Evolutionary conservation across 2,329 filamentous ascomycete genomes (phyloP).

Genomic region (Arthroderma sp.): DNA sequence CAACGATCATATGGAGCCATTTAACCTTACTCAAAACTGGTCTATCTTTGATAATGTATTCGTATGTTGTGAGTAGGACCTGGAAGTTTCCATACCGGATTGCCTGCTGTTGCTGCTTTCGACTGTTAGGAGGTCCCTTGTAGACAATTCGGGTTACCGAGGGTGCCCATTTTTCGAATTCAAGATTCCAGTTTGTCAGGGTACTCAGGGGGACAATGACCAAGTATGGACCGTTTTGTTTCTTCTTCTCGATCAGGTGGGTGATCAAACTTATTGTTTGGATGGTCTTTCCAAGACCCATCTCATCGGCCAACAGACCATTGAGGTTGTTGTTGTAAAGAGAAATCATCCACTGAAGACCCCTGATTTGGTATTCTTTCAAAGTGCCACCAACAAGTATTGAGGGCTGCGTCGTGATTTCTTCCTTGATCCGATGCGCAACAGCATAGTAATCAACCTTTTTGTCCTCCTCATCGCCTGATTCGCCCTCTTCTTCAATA

Average conservation of each 20-base stretch:
- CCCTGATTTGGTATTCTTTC: conserved; percentile 98
- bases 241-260: conserved; percentile 91
- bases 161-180: conserved; percentile 98
- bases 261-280: conserved; percentile 97
- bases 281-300: conserved; percentile 99
- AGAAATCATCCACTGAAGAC: conserved; percentile 98
- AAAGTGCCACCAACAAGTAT: conserved; percentile 85
- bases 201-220: conserved; percentile 97
- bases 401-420: conserved; percentile 65
- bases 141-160: conserved; percentile 79
- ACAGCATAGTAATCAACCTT: conserved; percentile 99
- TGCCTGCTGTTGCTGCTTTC: conserved; percentile 83
- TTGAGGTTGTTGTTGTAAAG: conserved; percentile 99
- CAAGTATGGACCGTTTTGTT: conserved; percentile 79
- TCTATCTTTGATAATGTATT: conserved; percentile 98
- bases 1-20: conserved; percentile 99
- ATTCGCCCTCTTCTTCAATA: conserved; percentile 54
- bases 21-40: conserved; percentile 95
- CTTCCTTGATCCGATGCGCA: conserved; percentile 89
- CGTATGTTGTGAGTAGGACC: conserved; percentile 91
- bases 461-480: conserved; percentile 54
- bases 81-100: conserved; percentile 94
- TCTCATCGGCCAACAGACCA: conserved; percentile 95
- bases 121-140: conserved; percentile 79
- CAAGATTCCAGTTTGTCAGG: conserved; percentile 94